A percentile compares a stretch with the other conserved stretches of the same genome.
Conservation (phyloP, 2,329 filamentous ascomycete genomes). For the Parascedosporium putredinis region DNA sequence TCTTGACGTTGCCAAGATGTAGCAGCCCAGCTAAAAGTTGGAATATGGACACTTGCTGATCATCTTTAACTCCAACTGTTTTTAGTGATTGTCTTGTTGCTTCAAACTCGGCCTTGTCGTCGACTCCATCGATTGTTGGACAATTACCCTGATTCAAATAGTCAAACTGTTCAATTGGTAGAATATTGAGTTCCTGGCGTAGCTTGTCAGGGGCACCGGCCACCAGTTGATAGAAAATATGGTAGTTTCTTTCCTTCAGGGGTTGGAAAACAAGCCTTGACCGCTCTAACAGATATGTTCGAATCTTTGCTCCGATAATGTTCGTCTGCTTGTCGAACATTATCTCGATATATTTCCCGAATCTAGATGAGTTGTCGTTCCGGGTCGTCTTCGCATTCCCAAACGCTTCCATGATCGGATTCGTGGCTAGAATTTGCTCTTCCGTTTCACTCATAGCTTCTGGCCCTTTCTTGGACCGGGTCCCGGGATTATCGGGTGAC, state of each 20-base stretch:
- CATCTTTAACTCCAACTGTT: conserved; percentile 71
- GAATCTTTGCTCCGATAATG: conserved; percentile 95
- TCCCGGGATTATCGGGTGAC: conserved; percentile 75
- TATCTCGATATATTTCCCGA: conserved; percentile 99
- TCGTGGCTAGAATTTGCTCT: conserved; percentile 95
- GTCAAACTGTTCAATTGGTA: conserved; percentile 82
- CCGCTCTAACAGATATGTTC: conserved; percentile 89
- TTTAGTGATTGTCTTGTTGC: conserved; percentile 77
- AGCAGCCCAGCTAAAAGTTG: conserved; percentile 80
- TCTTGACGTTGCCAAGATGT: conserved; percentile 94
- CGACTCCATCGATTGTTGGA: conserved; percentile 83
- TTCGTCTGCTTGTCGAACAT: conserved; percentile 95
- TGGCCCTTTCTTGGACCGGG: conserved; percentile 62
- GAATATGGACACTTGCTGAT: conserved; percentile 78
- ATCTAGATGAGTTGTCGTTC: conserved; percentile 97
- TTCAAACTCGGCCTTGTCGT: conserved; percentile 88
- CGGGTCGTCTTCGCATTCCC: conserved; percentile 99
- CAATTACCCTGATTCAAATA: conserved; percentile 94
- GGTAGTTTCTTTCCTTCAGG: conserved; percentile 95
- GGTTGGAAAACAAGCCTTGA: conserved; percentile 96
- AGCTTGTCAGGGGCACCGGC: conserved; percentile 82
- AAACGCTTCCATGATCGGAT: conserved; percentile 99
- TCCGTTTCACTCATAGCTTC: conserved; percentile 94
- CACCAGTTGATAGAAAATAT: conserved; percentile 96
- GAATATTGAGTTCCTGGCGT: conserved; percentile 65